Evolutionary conservation across 495 filamentous ascomycete genomes (phyloP).

Genomic region (Talaromyces adpressus): DNA sequence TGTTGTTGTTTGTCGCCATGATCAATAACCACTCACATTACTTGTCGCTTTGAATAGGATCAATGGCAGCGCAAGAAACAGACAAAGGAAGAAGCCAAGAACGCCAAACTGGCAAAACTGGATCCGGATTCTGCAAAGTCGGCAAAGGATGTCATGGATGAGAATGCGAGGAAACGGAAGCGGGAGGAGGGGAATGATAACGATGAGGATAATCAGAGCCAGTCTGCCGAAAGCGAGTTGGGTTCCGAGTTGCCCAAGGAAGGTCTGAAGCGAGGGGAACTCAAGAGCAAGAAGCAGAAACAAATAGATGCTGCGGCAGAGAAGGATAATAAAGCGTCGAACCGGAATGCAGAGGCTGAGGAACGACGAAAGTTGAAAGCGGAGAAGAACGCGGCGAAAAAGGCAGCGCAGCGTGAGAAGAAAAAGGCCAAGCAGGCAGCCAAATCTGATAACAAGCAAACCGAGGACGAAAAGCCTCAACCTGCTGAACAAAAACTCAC

Average conservation of each 20-base stretch:
- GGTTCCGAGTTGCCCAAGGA: slow-evolving; percentile 37
- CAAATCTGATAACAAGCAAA: slow-evolving; percentile 35
- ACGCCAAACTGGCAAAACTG: slow-evolving; percentile 73
- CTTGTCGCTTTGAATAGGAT: slow-evolving; percentile 38
- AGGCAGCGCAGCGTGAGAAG: slow-evolving; percentile 41
- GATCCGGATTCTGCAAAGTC: slow-evolving; percentile 75
- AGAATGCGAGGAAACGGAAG: slow-evolving; percentile 68
- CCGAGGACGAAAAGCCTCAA: slow-evolving; percentile 24
- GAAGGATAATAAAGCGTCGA: slow-evolving; percentile 10
- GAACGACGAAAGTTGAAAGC: slow-evolving; percentile 38
- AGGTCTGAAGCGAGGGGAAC: slow-evolving; percentile 29
- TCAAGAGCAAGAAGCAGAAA: slow-evolving; percentile 32
- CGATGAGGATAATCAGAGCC: slow-evolving; percentile 13
- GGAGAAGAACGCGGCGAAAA: slow-evolving; percentile 44
- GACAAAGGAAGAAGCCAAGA: slow-evolving; percentile 72
- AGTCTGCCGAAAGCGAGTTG: slow-evolving; percentile 37
- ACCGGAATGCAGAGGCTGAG: slow-evolving; percentile 27
- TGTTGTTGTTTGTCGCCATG: not conserved
- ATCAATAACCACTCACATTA: slow-evolving; percentile 2
- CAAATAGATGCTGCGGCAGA: slow-evolving; percentile 24
- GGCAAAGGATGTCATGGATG: slow-evolving; percentile 80
- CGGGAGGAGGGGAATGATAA: slow-evolving; percentile 42
- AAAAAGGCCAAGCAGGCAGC: slow-evolving; percentile 40
- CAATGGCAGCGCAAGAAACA: slow-evolving; percentile 87
- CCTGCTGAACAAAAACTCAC: not conserved